A percentile compares a stretch with the other conserved stretches of the same genome.
phyloP scores from a whole-genome alignment of 2,329 filamentous ascomycete species.

The Fusarium sulawesiense region DNA sequence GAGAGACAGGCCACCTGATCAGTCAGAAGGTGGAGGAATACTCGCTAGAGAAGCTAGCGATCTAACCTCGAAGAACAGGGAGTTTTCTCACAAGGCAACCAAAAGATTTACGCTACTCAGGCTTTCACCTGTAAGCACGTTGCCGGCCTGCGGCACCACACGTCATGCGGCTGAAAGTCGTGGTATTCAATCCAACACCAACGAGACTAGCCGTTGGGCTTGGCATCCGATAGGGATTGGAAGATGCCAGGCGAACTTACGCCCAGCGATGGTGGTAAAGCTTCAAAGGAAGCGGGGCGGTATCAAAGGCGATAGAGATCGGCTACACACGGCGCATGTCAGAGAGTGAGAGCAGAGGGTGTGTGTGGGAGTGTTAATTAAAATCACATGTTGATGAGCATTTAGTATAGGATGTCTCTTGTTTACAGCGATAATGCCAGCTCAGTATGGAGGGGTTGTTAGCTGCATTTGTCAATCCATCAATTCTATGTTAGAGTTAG shows the following conservation, averaged over 20 bases:
- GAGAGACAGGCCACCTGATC: slow-evolving; percentile 81
- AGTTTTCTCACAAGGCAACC: slow-evolving; percentile 25
- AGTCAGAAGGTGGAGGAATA: slow-evolving; percentile 86
- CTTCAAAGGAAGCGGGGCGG: slow-evolving; percentile 16
- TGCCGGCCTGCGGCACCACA: slow-evolving; percentile 27
- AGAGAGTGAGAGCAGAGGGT: slow-evolving; percentile 3
- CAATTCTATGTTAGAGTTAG: not conserved
- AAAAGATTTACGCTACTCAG: slow-evolving; percentile 20
- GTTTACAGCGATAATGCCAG: slow-evolving; percentile 25
- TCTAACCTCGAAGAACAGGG: slow-evolving; percentile 57
- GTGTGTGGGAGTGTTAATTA: slow-evolving; percentile 30
- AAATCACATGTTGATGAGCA: slow-evolving; percentile 32
- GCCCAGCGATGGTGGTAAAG: slow-evolving; percentile 33
- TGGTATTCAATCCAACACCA: slow-evolving; percentile 6
- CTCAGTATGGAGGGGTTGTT: slow-evolving; percentile 18
- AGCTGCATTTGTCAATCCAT: slow-evolving; percentile 15
- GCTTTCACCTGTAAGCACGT: slow-evolving; percentile 21
- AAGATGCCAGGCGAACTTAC: slow-evolving; percentile 28
- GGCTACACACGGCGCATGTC: slow-evolving; percentile 42
- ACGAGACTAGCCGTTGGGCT: slow-evolving; percentile 15
- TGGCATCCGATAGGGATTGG: slow-evolving; percentile 27
- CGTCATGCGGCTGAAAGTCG: slow-evolving; percentile 39
- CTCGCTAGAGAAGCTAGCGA: slow-evolving; percentile 79
- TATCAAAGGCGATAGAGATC: slow-evolving; percentile 30
- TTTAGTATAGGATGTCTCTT: slow-evolving; percentile 25